Conservation (phyloP, 768 basidiomycete species). For the Mycena floridula region DNA sequence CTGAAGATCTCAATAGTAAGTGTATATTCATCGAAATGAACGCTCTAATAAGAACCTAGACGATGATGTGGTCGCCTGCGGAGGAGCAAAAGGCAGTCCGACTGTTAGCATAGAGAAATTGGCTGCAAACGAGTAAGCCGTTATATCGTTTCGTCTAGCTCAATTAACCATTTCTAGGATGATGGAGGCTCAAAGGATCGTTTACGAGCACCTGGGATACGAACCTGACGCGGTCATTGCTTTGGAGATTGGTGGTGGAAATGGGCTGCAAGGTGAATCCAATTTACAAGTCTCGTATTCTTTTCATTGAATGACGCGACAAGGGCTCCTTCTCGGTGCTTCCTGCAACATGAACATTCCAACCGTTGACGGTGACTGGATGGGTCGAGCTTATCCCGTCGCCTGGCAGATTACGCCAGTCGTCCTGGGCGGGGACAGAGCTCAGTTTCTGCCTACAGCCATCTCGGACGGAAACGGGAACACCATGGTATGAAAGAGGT, state of each 20-base stretch:
- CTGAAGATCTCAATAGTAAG: slow-evolving; percentile 27
- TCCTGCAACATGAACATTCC: slow-evolving; percentile 26
- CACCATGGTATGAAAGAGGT: slow-evolving; percentile 18
- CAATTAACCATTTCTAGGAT: slow-evolving; percentile 4
- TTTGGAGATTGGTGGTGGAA: slow-evolving; percentile 32
- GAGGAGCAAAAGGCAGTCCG: slow-evolving; percentile 32
- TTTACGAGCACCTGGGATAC: slow-evolving; percentile 11
- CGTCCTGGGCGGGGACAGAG: slow-evolving; percentile 13
- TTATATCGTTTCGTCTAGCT: slow-evolving; percentile 12
- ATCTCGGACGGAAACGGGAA: slow-evolving; percentile 34
- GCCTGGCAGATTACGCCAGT: slow-evolving; percentile 20
- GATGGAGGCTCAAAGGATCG: slow-evolving; percentile 9
- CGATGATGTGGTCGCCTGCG: slow-evolving; percentile 32
- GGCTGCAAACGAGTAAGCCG: slow-evolving; percentile 27
- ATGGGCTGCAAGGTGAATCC: slow-evolving; percentile 29
- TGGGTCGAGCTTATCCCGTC: slow-evolving; percentile 39
- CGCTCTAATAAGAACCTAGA: too few relatives aligned
- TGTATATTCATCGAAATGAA: too few relatives aligned
- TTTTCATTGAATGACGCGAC: neutral
- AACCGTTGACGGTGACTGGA: slow-evolving; percentile 31
- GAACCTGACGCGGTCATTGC: slow-evolving; percentile 24
- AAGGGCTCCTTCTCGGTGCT: slow-evolving; percentile 27
- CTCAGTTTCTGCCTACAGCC: slow-evolving; percentile 23
- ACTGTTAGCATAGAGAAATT: slow-evolving; percentile 30
- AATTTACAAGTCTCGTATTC: neutral